Percentiles rank a stretch among this genome's conserved stretches.
Conservation (phyloP, 305 asterid species). For the Solanum aculeatissimum region DNA sequence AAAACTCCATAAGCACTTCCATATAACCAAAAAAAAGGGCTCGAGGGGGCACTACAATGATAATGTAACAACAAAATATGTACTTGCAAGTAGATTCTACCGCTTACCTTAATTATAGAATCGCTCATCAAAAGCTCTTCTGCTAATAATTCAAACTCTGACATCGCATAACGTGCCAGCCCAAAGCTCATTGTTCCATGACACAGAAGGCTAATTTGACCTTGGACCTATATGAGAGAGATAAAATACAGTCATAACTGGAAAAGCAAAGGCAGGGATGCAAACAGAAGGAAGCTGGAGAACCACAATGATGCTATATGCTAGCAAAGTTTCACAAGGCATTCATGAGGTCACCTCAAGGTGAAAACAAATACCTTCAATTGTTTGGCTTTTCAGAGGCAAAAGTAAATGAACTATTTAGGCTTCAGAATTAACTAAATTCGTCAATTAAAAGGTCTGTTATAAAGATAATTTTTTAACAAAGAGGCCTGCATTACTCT, state of each 20-base stretch:
- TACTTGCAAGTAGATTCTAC: neutral
- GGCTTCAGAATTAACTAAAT: neutral
- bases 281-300: neutral
- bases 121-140: slow-evolving; percentile 98
- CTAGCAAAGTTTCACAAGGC: neutral
- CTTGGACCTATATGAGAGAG: slow-evolving; percentile 64
- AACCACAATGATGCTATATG: neutral
- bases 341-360: neutral
- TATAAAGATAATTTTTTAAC: neutral
- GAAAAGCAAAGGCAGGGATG: neutral
- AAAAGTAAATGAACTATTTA: neutral
- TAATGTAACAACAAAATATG: neutral
- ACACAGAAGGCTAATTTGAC: slow-evolving; percentile 80
- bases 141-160: slow-evolving; percentile 92
- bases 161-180: slow-evolving; percentile 82
- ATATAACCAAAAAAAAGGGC: neutral
- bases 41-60: neutral
- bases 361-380: neutral
- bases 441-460: neutral
- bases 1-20: neutral
- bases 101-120: slow-evolving; percentile 70
- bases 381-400: neutral
- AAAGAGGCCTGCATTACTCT: neutral
- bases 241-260: neutral
- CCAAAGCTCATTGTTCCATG: slow-evolving; percentile 89